phyloP scores from a whole-genome alignment of 257 asterid species.

The Cruciata laevipes region DNA sequence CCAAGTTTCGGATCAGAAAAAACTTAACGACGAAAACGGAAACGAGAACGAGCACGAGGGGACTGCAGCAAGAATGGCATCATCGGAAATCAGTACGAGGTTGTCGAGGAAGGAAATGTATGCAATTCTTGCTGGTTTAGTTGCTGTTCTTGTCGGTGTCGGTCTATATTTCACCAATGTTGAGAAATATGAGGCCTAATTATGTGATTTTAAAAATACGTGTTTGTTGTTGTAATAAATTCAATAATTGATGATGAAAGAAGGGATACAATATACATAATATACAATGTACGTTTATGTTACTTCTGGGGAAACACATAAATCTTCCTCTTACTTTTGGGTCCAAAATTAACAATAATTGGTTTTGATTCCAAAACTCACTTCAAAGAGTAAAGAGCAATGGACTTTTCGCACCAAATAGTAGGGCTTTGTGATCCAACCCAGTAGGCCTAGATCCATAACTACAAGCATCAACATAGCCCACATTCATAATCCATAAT shows the following conservation, averaged over 20 bases:
- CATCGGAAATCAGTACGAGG: constrained; percentile 7
- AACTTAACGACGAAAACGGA: neutral
- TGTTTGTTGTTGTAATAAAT: too few relatives aligned
- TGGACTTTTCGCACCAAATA: too few relatives aligned
- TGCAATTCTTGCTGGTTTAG: constrained; percentile 25
- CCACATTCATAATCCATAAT: too few relatives aligned
- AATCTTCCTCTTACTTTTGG: too few relatives aligned
- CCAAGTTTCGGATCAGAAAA: neutral
- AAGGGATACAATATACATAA: too few relatives aligned
- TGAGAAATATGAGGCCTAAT: constrained; percentile 20
- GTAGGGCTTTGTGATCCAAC: too few relatives aligned
- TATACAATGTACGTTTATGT: too few relatives aligned
- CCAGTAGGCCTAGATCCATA: neutral
- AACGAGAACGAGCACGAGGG: neutral
- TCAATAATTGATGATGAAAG: too few relatives aligned
- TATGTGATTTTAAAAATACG: neutral
- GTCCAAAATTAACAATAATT: too few relatives aligned
- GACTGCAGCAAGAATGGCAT: constrained; percentile 27
- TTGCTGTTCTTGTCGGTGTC: constrained; percentile 37
- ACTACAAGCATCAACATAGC: neutral
- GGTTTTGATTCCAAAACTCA: neutral
- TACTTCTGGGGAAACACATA: neutral
- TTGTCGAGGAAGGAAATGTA: constrained; percentile 31
- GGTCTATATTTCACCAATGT: constrained; percentile 33
- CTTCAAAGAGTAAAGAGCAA: too few relatives aligned